Conservation (phyloP, 208 protist species). For the Entamoeba histolytica region DNA sequence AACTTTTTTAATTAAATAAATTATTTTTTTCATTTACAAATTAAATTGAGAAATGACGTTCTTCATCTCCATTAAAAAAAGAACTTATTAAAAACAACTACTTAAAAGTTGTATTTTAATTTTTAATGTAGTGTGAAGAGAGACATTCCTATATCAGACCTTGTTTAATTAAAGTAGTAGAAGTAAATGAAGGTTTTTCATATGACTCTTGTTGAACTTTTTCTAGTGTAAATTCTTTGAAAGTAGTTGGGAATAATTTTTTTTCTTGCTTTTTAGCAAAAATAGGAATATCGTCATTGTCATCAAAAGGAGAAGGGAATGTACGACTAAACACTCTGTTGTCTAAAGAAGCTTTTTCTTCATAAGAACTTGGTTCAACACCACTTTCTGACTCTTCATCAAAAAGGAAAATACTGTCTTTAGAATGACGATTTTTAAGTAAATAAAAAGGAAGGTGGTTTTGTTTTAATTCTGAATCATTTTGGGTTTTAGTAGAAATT, state of each 20-base stretch:
- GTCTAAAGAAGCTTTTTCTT: not conserved
- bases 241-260: not conserved
- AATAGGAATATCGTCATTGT: not conserved
- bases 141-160: not conserved
- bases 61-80: too few species aligned
- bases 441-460: not conserved
- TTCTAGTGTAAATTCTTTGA: not conserved
- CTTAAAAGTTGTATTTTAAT: too few species aligned
- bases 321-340: not conserved
- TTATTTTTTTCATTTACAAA: too few species aligned
- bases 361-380: not conserved
- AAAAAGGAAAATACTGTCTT: not conserved
- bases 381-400: not conserved
- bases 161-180: not conserved
- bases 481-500: not conserved
- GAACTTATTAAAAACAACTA: too few species aligned
- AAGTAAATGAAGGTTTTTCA: not conserved
- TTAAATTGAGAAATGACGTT: too few species aligned
- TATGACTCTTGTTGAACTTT: not conserved
- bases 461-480: not conserved
- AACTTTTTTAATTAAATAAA: too few species aligned
- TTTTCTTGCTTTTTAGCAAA: not conserved
- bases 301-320: not conserved
- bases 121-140: too few species aligned
- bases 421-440: not conserved